Evolutionary conservation across 768 basidiomycete species (phyloP).

Genomic region (Gelatoporia subvermispora): DNA sequence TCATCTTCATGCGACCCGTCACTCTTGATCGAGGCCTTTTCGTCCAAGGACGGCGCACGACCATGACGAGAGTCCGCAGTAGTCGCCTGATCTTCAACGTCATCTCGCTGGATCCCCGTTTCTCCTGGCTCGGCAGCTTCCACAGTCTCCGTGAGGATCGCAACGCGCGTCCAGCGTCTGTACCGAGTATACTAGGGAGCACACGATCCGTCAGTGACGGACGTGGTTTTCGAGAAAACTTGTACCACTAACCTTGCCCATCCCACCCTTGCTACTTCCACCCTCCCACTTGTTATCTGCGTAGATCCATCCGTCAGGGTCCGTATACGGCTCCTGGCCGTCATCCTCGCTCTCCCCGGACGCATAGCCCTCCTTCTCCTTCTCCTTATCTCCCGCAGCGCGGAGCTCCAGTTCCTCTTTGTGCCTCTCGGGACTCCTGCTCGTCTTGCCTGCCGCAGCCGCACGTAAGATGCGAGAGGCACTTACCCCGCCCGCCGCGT

Average conservation of each 20-base stretch:
- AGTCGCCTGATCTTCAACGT: not conserved
- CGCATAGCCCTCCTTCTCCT: slow-evolving; percentile 8
- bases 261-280: slow-evolving; percentile 66
- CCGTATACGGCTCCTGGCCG: slow-evolving; percentile 55
- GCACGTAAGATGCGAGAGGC: slow-evolving; percentile 43
- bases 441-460: slow-evolving; percentile 41
- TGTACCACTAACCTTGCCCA: slow-evolving; percentile 72
- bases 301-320: slow-evolving; percentile 89
- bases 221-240: too few species aligned
- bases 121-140: slow-evolving; percentile 42
- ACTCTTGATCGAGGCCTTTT: not conserved
- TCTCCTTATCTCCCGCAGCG: slow-evolving; percentile 30
- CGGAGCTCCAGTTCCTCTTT: slow-evolving; percentile 17
- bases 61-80: not conserved
- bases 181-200: slow-evolving; percentile 74
- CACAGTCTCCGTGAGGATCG: slow-evolving; percentile 67
- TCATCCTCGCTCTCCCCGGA: slow-evolving; percentile 20
- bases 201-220: not conserved
- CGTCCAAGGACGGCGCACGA: not conserved
- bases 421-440: slow-evolving; percentile 7
- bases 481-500: slow-evolving; percentile 36
- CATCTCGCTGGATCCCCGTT: slow-evolving; percentile 21
- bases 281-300: slow-evolving; percentile 95
- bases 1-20: slow-evolving; percentile 14
- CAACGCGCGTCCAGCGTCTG: slow-evolving; percentile 83